These are phyloP conservation scores for Metarhizium brunneum DNA, from an alignment of 2,329 filamentous ascomycete species.

Conservation along the genomic window DNA sequence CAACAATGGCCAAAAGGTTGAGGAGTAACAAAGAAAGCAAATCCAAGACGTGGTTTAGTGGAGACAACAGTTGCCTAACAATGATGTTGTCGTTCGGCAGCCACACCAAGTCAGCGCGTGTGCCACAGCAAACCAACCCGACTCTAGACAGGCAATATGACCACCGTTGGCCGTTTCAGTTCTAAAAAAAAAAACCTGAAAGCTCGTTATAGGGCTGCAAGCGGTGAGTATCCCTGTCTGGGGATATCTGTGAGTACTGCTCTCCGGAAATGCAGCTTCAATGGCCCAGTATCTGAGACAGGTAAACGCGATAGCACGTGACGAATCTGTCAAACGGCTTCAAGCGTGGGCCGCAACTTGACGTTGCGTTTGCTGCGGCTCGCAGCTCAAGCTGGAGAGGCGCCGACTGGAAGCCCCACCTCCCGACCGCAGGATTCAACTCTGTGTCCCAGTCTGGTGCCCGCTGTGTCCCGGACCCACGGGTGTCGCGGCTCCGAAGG, in stretches of 20 bases:
- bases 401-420: conserved; percentile 4
- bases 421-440: background rate
- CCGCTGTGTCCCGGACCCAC: background rate
- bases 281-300: no score
- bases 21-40: background rate
- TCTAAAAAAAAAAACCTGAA: background rate
- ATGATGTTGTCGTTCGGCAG: background rate
- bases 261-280: no score
- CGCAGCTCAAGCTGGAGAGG: background rate
- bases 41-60: background rate
- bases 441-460: background rate
- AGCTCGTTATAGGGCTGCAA: background rate
- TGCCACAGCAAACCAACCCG: background rate
- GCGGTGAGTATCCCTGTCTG: background rate
- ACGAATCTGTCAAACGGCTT: background rate
- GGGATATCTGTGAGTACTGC: background rate
- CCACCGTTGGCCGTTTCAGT: background rate
- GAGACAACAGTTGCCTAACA: no score
- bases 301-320: background rate
- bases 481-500: background rate
- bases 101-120: background rate
- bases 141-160: background rate
- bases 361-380: no score
- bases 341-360: no score
- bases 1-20: background rate